phyloP scores from a whole-genome alignment of 2,329 filamentous ascomycete genomes.

The Pestalotiopsis sp. region DNA sequence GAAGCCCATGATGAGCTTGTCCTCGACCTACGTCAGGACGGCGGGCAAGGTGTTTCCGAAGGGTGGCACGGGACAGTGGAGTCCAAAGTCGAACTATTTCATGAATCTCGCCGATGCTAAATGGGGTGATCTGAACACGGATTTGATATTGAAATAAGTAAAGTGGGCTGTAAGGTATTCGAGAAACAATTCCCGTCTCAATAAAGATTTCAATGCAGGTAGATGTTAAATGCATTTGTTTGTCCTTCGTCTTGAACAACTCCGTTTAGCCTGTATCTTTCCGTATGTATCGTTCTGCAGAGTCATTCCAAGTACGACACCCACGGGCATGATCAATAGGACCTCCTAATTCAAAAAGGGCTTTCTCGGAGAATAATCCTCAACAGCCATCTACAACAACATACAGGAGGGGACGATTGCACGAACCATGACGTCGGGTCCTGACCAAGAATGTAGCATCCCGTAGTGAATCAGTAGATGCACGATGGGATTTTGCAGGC shows the following conservation, averaged over 20 bases:
- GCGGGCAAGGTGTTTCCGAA: constrained; percentile 41
- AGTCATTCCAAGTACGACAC: not conserved
- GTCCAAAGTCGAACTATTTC: constrained; percentile 24
- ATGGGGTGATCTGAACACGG: constrained; percentile 22
- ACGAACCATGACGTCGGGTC: not conserved
- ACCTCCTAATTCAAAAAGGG: not conserved
- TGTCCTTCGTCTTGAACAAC: not conserved
- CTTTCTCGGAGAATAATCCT: not conserved
- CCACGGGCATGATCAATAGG: not conserved
- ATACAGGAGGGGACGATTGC: not conserved
- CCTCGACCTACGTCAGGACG: constrained; percentile 37
- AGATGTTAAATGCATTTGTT: not conserved
- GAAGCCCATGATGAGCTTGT: constrained; percentile 34
- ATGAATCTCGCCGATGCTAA: constrained; percentile 21
- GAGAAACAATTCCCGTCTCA: not conserved
- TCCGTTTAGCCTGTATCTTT: not conserved
- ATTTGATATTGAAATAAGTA: constrained; percentile 19
- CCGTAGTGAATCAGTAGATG: not conserved
- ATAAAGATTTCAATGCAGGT: not conserved
- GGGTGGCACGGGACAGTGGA: constrained; percentile 22
- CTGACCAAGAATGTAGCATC: not conserved
- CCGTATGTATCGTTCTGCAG: too few species aligned
- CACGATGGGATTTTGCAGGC: not conserved
- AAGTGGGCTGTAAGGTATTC: too few species aligned
- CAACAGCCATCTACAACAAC: not conserved